Evolutionary conservation across 78 protist genomes (phyloP), one percentile per base, ranked within the genome.

Genomic region (Dictyostelium intermedium): DNA sequence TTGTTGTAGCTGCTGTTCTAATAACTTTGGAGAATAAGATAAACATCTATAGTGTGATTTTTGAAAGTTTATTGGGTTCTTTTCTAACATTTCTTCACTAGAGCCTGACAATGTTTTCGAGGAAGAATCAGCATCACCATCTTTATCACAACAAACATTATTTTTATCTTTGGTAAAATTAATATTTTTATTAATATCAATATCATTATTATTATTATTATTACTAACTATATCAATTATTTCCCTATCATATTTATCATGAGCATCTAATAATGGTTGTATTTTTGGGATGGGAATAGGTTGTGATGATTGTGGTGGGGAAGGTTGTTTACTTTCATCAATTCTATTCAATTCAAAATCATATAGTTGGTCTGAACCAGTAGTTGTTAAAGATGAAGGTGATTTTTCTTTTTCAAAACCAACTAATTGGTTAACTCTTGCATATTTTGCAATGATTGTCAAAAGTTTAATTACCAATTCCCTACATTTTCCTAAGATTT

Each of bases 31-130:
- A 16, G 82, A 70, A 86, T 77, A 86, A 2, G 92, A 86, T 34
- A 86, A 53, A n/a, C 77, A 50, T 86, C 92, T 74, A 30, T 76
- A 86, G 43, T 86, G 92, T 27, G 77, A 25, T 50, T 86, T 86
- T 32, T 86, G 82, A 27, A 86, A 86, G 20, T 23, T 32, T 3
- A 86, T 25, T 45, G 80, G 79, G n/a, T 74, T 77, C 5, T 73
- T 73, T 39, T 82, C 76, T 18, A 53, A 2, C 14, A 82, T 34
- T 16, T 6, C 6, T 34, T 72, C 45, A 34, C 39, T 5, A 3
- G 56, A 18, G 2, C 30, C 0, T 9, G 41, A n/a, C 3, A 13
- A 45, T 23, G 41, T 13, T 45, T 20, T 25, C 7, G 56, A 3
- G 8, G 43, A 50, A 9, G n/a, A n/a, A 25, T 72, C 34, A 34